phyloP scores from a whole-genome alignment of 768 basidiomycete genomes.

The Epithele typhae region DNA sequence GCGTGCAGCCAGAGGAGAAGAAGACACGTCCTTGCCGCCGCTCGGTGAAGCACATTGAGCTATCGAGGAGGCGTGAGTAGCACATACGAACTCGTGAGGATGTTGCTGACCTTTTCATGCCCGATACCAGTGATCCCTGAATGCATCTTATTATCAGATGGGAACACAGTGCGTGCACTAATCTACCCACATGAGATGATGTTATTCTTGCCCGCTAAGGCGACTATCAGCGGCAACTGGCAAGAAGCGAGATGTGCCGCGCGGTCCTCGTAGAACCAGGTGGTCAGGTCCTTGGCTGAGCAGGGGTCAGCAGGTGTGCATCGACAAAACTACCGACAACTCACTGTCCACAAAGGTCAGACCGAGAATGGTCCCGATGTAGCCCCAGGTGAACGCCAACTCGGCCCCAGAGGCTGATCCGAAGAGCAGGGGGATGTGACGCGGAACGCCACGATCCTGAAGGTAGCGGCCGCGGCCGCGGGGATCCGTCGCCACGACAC shows the following conservation, averaged over 20 bases:
- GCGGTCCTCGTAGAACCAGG: slow-evolving; percentile 26
- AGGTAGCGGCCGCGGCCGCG: slow-evolving; percentile 35
- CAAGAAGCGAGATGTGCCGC: slow-evolving; percentile 40
- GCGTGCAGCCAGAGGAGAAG: slow-evolving; percentile 41
- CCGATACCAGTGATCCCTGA: slow-evolving; percentile 48
- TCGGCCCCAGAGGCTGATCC: slow-evolving; percentile 38
- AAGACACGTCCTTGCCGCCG: slow-evolving; percentile 38
- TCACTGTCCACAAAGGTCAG: slow-evolving; percentile 45
- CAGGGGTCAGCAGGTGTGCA: too few relatives aligned
- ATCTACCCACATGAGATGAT: slow-evolving; percentile 43
- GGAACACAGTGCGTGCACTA: too few relatives aligned
- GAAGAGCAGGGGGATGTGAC: slow-evolving; percentile 41
- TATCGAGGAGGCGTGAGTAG: neutral
- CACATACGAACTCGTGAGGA: neutral
- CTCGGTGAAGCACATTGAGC: slow-evolving; percentile 46
- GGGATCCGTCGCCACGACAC: slow-evolving; percentile 31
- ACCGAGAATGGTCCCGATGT: slow-evolving; percentile 40
- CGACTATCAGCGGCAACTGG: slow-evolving; percentile 49
- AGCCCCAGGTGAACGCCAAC: slow-evolving; percentile 40
- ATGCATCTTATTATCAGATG: neutral
- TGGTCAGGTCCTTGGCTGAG: slow-evolving; percentile 17
- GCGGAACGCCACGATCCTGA: slow-evolving; percentile 48
- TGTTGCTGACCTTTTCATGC: slow-evolving; percentile 39
- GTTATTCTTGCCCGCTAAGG: slow-evolving; percentile 56
- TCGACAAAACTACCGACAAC: too few relatives aligned